Evolutionary conservation across 805 yeast species (phyloP).

Genomic region (Millerago galiae): DNA sequence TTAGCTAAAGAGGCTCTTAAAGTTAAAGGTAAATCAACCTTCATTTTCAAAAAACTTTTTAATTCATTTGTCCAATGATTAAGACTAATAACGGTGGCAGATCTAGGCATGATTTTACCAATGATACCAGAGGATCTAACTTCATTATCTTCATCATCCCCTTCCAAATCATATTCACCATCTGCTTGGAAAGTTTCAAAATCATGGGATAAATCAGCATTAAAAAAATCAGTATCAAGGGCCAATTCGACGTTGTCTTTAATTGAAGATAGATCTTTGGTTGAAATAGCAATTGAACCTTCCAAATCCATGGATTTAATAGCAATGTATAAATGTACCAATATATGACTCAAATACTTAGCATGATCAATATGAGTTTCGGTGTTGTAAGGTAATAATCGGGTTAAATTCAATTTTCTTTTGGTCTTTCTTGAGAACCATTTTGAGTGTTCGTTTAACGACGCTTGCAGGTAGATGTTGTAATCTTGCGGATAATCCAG

Average conservation of each 20-base stretch:
- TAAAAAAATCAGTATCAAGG: constrained; percentile 46
- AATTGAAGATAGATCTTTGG: constrained; percentile 54
- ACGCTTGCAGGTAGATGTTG: constrained; percentile 24
- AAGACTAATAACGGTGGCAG: constrained; percentile 69
- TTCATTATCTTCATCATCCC: constrained; percentile 31
- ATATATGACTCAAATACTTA: constrained; percentile 69
- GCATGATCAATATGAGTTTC: constrained; percentile 68
- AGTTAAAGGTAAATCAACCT: constrained; percentile 68
- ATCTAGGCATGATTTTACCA: constrained; percentile 55
- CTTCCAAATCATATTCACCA: constrained; percentile 35
- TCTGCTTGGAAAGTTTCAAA: constrained; percentile 25
- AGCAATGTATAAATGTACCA: constrained; percentile 74
- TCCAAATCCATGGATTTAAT: constrained; percentile 67
- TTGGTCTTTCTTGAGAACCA: constrained; percentile 32
- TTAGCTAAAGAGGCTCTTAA: constrained; percentile 55
- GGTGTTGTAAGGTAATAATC: constrained; percentile 63
- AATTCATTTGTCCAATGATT: constrained; percentile 86
- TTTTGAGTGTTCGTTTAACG: constrained; percentile 29
- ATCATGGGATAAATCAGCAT: constrained; percentile 31
- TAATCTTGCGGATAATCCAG: constrained; percentile 46
- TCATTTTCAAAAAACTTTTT: constrained; percentile 69
- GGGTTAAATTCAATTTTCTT: constrained; percentile 27
- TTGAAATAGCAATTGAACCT: constrained; percentile 60
- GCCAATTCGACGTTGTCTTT: constrained; percentile 39
- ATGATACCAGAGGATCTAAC: constrained; percentile 37